Evolutionary conservation across 345 rosid species (phyloP).

Genomic region (Mangifera indica): DNA sequence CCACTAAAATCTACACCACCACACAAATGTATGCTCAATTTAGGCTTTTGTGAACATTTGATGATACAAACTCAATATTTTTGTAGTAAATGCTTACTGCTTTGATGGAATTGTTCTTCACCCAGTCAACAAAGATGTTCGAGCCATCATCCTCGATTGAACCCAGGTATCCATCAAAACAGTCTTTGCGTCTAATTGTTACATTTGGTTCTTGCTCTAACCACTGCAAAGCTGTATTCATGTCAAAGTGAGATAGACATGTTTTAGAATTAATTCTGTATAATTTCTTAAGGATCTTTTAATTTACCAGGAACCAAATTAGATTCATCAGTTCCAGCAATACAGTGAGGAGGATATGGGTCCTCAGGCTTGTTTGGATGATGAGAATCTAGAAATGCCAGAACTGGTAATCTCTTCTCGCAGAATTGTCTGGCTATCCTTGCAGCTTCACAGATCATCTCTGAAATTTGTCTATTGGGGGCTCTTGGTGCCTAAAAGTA

Average conservation of each 20-base stretch:
- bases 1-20: slow-evolving; percentile 49
- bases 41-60: too few relatives aligned
- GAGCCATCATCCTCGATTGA: slow-evolving; percentile 51
- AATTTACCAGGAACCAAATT: slow-evolving; percentile 35
- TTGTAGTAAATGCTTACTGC: slow-evolving; percentile 27
- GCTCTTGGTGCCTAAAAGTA: slow-evolving; percentile 34
- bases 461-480: slow-evolving; percentile 30
- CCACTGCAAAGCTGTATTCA: slow-evolving; percentile 39
- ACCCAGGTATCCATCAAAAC: slow-evolving; percentile 57
- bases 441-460: slow-evolving; percentile 31
- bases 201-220: slow-evolving; percentile 46
- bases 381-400: slow-evolving; percentile 42
- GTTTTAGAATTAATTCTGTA: too few relatives aligned
- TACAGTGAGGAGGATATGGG: slow-evolving; percentile 45
- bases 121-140: slow-evolving; percentile 48
- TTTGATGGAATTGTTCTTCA: slow-evolving; percentile 41
- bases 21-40: neutral
- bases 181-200: slow-evolving; percentile 47
- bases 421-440: slow-evolving; percentile 35
- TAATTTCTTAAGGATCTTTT: neutral
- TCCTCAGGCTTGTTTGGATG: slow-evolving; percentile 40
- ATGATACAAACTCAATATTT: too few relatives aligned
- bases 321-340: slow-evolving; percentile 39
- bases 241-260: too few relatives aligned
- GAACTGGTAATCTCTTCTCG: slow-evolving; percentile 34